phyloP scores from a whole-genome alignment of 163 green algal species.

The Scenedesmus sp. region DNA sequence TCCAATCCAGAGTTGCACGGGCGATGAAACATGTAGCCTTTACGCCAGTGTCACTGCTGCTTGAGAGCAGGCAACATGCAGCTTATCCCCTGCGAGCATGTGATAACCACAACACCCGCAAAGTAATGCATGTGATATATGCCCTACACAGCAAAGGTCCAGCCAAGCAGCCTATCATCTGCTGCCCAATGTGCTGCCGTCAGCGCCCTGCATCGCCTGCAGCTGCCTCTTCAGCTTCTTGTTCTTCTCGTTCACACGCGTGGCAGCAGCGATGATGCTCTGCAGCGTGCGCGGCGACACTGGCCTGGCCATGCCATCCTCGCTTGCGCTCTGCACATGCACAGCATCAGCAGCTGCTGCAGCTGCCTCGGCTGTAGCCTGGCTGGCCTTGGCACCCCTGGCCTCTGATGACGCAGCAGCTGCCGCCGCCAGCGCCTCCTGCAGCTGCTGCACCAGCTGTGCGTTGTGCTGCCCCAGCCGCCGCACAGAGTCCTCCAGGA shows the following conservation, averaged over 20 bases:
- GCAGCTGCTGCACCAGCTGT: conserved; percentile 45
- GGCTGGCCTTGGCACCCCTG: neutral
- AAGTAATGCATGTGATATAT: too few species aligned
- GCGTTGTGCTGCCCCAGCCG: conserved; percentile 51
- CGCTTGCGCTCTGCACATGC: neutral
- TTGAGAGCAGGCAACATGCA: too few species aligned
- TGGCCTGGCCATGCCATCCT: neutral
- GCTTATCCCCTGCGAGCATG: too few species aligned
- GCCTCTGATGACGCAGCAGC: neutral
- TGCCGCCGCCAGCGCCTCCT: conserved; percentile 11
- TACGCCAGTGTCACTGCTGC: too few species aligned
- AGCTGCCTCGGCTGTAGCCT: neutral
- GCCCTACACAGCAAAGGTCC: too few species aligned
- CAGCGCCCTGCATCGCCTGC: conserved; percentile 9
- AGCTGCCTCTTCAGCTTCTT: conserved; percentile 51
- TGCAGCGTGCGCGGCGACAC: conserved; percentile 46
- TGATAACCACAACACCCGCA: too few species aligned
- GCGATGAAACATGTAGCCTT: too few species aligned
- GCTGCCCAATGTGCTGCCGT: neutral
- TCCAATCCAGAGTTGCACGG: too few species aligned
- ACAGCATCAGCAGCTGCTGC: conserved; percentile 15
- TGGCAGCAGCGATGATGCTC: conserved; percentile 47
- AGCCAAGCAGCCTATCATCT: neutral
- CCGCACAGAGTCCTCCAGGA: conserved; percentile 50
- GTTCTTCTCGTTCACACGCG: conserved; percentile 53